Conservation (phyloP, 2,329 filamentous ascomycete genomes). For the Orbilia javanica region DNA sequence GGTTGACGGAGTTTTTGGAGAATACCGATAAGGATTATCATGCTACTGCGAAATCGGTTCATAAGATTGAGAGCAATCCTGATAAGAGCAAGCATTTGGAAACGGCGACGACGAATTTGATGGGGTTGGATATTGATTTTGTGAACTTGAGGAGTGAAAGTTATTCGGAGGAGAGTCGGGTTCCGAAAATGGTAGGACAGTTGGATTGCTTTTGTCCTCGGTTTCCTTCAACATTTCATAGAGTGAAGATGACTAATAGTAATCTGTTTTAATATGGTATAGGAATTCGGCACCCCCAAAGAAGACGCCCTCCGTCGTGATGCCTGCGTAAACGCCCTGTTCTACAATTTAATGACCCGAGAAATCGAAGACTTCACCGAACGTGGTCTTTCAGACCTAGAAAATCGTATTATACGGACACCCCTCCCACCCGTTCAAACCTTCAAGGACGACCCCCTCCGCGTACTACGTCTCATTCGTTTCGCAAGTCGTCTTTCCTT, state of each 20-base stretch:
- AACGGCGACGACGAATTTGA: constrained; percentile 86
- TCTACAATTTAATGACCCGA: constrained; percentile 88
- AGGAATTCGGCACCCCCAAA: constrained; percentile 85
- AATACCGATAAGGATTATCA: constrained; percentile 74
- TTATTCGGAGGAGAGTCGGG: constrained; percentile 88
- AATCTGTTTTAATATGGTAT: neutral
- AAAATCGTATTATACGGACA: constrained; percentile 79
- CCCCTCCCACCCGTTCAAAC: constrained; percentile 90
- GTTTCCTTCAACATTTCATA: too few relatives aligned
- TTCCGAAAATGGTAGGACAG: constrained; percentile 78
- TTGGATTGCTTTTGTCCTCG: neutral
- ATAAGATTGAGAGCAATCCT: constrained; percentile 91
- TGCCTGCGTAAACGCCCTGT: constrained; percentile 93
- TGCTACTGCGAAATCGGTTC: constrained; percentile 74
- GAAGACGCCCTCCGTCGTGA: constrained; percentile 92
- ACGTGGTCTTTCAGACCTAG: constrained; percentile 80
- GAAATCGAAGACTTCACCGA: constrained; percentile 86
- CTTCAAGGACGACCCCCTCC: constrained; percentile 91
- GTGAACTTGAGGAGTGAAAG: constrained; percentile 94
- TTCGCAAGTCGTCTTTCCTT: constrained; percentile 90
- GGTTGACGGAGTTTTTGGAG: constrained; percentile 77
- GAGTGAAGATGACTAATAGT: neutral
- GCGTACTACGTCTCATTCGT: constrained; percentile 86
- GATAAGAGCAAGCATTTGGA: constrained; percentile 97
- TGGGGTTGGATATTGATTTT: constrained; percentile 90